These are phyloP conservation scores for Penicillium argentinense DNA, from an alignment of 495 filamentous ascomycete species.

Conservation along the genomic window DNA sequence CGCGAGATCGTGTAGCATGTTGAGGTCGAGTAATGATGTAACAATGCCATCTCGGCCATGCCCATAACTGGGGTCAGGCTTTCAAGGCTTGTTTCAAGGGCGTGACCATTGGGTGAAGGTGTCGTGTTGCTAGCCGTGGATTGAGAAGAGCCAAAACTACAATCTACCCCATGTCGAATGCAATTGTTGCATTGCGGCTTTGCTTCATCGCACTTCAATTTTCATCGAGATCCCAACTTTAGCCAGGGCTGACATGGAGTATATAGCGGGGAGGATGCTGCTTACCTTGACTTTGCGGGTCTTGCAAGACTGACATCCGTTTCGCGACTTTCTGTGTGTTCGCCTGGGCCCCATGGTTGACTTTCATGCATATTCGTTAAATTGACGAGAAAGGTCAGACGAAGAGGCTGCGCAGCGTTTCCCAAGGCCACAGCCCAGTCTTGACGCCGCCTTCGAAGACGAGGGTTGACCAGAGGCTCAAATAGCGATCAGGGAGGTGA, in stretches of 20 bases:
- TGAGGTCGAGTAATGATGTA: slow-evolving; percentile 19
- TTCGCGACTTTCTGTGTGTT: slow-evolving; percentile 11
- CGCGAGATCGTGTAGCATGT: slow-evolving; percentile 14
- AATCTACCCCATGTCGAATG: slow-evolving; percentile 6
- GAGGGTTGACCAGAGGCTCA: no score
- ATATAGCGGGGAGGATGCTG: not conserved
- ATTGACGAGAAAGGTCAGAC: no score
- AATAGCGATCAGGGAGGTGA: no score
- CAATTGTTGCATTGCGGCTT: slow-evolving; percentile 14
- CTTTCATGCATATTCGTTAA: no score
- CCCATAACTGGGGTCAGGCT: not conserved
- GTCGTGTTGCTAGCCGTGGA: not conserved
- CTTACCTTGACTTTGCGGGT: slow-evolving; percentile 11
- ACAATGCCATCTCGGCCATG: slow-evolving; percentile 10
- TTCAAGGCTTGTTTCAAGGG: not conserved
- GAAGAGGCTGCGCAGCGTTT: no score
- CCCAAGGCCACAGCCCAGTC: no score
- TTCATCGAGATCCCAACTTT: not conserved
- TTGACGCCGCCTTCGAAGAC: no score
- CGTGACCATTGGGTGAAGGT: not conserved
- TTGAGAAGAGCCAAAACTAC: not conserved
- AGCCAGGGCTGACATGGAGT: not conserved
- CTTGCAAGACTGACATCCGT: slow-evolving; percentile 12
- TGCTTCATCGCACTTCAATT: slow-evolving; percentile 13
- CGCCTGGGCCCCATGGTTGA: not conserved